Evolutionary conservation across 768 basidiomycete genomes (phyloP).

Genomic region (Lentinus brumalis): DNA sequence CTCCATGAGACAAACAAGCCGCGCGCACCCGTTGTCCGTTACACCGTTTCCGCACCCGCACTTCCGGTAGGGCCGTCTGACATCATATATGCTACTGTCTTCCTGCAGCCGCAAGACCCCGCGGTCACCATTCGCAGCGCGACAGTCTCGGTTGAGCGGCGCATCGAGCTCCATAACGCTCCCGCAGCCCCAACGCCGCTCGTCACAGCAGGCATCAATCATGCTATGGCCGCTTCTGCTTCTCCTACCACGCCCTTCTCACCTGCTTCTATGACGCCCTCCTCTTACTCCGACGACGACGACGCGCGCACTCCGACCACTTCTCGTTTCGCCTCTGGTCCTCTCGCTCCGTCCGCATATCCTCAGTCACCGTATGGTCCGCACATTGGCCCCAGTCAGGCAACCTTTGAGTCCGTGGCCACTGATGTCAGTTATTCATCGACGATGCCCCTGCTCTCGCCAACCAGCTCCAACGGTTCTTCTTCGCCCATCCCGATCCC

Average conservation of each 20-base stretch:
- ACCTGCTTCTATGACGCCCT: conserved; percentile 30
- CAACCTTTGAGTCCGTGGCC: conserved; percentile 18
- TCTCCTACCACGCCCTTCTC: conserved; percentile 8
- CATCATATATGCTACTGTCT: conserved; percentile 65
- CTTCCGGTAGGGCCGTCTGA: conserved; percentile 72
- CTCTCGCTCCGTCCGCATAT: neutral
- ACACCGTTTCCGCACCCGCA: conserved; percentile 56
- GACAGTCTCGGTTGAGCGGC: conserved; percentile 67
- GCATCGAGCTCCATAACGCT: conserved; percentile 53
- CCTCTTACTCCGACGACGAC: conserved; percentile 24
- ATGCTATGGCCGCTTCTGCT: conserved; percentile 7
- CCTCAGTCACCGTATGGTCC: conserved; percentile 11
- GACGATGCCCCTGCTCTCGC: conserved; percentile 19
- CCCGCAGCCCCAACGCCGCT: conserved; percentile 17
- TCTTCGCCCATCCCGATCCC: conserved; percentile 16
- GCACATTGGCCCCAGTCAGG: conserved; percentile 20
- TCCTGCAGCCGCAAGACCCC: conserved; percentile 61
- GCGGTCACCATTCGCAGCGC: conserved; percentile 61
- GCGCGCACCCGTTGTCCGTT: conserved; percentile 60
- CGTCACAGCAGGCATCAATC: conserved; percentile 13
- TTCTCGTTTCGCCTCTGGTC: conserved; percentile 4
- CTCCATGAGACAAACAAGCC: conserved; percentile 51
- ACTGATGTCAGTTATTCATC: conserved; percentile 25
- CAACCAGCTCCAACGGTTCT: conserved; percentile 3
- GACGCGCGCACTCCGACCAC: conserved; percentile 15